These are phyloP conservation scores for Teunomyces tritomae DNA, from an alignment of 805 yeast genomes.

Conservation along the genomic window DNA sequence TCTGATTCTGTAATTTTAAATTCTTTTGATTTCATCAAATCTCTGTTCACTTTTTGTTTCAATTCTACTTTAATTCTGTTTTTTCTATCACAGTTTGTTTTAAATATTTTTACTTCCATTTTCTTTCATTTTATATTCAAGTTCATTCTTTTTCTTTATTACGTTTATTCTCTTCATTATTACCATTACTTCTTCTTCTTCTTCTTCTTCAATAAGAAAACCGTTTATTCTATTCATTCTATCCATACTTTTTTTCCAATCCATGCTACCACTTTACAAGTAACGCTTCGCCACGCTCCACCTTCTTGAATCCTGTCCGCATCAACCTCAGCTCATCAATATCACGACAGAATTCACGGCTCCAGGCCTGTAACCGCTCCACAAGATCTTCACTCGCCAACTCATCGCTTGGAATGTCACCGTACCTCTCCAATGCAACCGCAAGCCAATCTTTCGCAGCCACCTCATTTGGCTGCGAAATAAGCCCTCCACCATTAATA, in stretches of 20 bases:
- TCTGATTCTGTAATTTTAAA: no score
- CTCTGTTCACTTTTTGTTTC: no score
- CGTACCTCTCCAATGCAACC: slow-evolving; percentile 34
- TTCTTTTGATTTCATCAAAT: no score
- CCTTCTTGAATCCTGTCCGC: slow-evolving; percentile 47
- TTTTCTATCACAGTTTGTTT: no score
- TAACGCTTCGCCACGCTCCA: slow-evolving; percentile 48
- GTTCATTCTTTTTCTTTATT: no score
- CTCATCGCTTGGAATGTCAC: slow-evolving; percentile 24
- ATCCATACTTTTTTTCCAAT: background rate
- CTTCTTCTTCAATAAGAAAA: background rate
- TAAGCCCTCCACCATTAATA: slow-evolving; percentile 94
- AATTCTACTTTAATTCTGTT: no score
- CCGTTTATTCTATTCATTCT: no score
- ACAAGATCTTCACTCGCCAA: slow-evolving; percentile 12
- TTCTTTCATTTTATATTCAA: no score
- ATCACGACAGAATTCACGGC: slow-evolving; percentile 26
- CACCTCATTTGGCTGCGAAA: slow-evolving; percentile 45
- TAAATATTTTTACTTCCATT: no score
- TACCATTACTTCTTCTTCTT: background rate
- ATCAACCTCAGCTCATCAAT: slow-evolving; percentile 37
- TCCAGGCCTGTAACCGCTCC: slow-evolving; percentile 29
- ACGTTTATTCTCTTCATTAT: no score
- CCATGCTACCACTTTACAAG: slow-evolving; percentile 53
- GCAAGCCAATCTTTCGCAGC: slow-evolving; percentile 46